These are phyloP conservation scores for Pleurozium schreberi DNA, from an alignment of 225 moss, liverwort and hornwort species.

Conservation along the genomic window DNA sequence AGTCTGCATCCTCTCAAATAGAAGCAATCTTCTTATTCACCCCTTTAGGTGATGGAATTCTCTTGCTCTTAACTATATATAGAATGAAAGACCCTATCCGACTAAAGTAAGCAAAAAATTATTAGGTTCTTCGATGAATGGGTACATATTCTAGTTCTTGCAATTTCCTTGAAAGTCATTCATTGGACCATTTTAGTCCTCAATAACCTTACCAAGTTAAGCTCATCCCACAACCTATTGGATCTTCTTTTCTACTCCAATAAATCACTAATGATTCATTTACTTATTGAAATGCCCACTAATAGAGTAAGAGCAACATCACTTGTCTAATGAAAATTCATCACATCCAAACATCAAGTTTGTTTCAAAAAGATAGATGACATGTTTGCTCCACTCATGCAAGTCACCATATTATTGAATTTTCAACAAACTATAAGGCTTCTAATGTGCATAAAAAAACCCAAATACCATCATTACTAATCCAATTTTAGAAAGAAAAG, in stretches of 20 bases:
- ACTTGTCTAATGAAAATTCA: background rate
- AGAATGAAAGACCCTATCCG: background rate
- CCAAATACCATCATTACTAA: background rate
- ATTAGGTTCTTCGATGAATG: background rate
- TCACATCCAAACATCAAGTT: background rate
- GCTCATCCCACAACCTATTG: accelerated
- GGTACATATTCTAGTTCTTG: accelerated
- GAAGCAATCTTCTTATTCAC: background rate
- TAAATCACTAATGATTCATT: accelerated
- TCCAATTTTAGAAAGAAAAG: background rate
- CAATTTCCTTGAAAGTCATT: background rate
- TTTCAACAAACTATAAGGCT: background rate
- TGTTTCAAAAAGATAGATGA: background rate
- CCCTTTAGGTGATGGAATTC: background rate
- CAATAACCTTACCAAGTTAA: background rate
- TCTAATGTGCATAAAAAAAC: background rate
- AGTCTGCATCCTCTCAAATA: background rate
- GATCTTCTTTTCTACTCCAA: background rate
- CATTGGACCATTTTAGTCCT: background rate
- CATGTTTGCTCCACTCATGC: accelerated
- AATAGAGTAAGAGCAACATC: background rate
- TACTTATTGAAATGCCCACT: accelerated
- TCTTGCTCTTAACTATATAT: background rate
- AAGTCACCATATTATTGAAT: no score
- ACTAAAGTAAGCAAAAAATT: background rate